These are phyloP conservation scores for Aeschynomene evenia DNA, from an alignment of 306 rosid species.

Conservation along the genomic window DNA sequence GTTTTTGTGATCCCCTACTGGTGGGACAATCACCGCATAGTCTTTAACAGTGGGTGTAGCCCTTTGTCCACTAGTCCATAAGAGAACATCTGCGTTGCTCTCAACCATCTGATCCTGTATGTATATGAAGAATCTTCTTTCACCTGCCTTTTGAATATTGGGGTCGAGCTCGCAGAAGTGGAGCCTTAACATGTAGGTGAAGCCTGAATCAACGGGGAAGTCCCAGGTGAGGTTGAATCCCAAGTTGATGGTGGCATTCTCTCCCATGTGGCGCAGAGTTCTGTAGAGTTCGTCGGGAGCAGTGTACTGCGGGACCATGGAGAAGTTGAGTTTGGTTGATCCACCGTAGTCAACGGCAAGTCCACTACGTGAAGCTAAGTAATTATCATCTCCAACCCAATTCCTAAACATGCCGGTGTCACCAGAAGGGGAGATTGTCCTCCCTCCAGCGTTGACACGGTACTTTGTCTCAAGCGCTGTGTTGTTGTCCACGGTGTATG, in stretches of 20 bases:
- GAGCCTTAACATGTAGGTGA: not conserved
- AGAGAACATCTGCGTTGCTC: not conserved
- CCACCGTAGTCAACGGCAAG: not conserved
- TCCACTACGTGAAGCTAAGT: not conserved
- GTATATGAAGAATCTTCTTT: not conserved
- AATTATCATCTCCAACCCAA: not conserved
- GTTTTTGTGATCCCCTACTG: not conserved
- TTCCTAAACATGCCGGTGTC: not conserved
- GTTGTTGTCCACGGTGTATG: not conserved
- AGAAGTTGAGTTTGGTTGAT: not conserved
- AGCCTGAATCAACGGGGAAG: not conserved
- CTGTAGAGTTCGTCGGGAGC: not conserved
- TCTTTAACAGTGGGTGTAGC: not conserved
- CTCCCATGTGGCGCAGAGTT: not conserved
- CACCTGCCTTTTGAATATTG: not conserved
- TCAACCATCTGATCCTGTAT: not conserved
- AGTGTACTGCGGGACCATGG: not conserved
- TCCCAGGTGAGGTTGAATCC: not conserved
- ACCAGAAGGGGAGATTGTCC: not conserved
- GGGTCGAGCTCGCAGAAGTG: not conserved
- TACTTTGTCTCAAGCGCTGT: not conserved
- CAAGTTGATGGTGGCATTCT: not conserved
- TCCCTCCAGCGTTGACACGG: not conserved
- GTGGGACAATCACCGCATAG: not conserved
- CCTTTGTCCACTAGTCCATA: not conserved